These are phyloP conservation scores for Aurantiochytrium sp. DNA, from an alignment of 108 stramenopile genomes.

Conservation along the genomic window DNA sequence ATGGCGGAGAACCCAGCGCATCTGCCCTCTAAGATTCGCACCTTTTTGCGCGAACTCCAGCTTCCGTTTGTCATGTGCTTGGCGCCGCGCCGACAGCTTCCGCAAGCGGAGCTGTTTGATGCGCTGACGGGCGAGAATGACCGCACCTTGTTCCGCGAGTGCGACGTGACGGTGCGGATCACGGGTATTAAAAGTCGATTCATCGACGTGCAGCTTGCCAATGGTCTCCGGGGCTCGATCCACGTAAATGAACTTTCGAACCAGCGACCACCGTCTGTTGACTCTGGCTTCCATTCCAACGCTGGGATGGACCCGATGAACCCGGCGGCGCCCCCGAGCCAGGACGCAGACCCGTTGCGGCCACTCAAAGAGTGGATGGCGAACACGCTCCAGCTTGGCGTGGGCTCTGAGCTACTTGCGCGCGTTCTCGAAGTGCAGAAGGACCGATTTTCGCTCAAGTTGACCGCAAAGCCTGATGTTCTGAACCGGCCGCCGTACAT, in stretches of 20 bases:
- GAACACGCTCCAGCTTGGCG: conserved; percentile 61
- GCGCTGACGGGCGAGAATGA: conserved; percentile 77
- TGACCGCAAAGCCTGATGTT: conserved; percentile 72
- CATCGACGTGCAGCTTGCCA: conserved; percentile 60
- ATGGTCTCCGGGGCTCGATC: conserved; percentile 75
- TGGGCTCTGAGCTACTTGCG: conserved; percentile 67
- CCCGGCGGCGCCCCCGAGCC: neutral
- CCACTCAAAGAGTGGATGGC: conserved; percentile 69
- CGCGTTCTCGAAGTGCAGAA: conserved; percentile 76
- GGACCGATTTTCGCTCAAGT: conserved; percentile 77
- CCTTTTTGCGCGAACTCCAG: conserved; percentile 57
- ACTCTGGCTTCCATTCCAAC: neutral
- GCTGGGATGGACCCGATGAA: neutral
- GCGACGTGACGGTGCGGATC: conserved; percentile 74
- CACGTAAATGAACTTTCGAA: conserved; percentile 70
- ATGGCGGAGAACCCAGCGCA: neutral
- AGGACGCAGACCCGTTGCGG: conserved; percentile 63
- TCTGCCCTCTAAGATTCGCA: neutral
- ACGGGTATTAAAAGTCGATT: conserved; percentile 67
- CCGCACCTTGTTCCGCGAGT: conserved; percentile 68
- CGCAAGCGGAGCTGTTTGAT: conserved; percentile 64
- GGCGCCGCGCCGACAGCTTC: conserved; percentile 66
- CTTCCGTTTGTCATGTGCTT: conserved; percentile 71
- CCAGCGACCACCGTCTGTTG: neutral
- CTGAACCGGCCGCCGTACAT: conserved; percentile 57